phyloP scores from a whole-genome alignment of 2,329 filamentous ascomycete species.

The Aspergillus aculeatinus region DNA sequence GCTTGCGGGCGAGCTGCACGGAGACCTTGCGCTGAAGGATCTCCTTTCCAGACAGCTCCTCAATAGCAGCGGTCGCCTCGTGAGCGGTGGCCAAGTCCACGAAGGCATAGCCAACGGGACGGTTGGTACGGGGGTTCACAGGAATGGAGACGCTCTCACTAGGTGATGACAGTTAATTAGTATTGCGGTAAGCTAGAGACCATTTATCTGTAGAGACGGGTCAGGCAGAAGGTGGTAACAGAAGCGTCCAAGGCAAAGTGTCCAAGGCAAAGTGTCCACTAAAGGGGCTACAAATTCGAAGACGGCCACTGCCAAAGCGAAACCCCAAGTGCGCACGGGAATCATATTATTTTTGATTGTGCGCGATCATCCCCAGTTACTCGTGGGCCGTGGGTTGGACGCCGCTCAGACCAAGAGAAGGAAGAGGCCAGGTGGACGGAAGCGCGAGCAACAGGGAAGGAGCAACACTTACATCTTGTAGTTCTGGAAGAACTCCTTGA shows the following conservation, averaged over 20 bases:
- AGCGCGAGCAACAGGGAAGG: conserved; percentile 9
- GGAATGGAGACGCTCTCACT: conserved; percentile 99
- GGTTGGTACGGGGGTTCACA: conserved; percentile 98
- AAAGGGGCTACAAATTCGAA: not conserved
- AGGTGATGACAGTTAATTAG: conserved; percentile 26
- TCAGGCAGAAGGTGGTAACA: not conserved
- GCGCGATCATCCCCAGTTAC: too few species aligned
- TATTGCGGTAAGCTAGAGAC: too few species aligned
- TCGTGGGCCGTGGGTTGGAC: not conserved
- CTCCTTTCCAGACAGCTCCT: conserved; percentile 93
- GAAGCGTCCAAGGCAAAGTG: not conserved
- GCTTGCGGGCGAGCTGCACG: conserved; percentile 97
- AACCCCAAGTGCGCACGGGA: too few species aligned
- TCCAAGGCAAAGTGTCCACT: not conserved
- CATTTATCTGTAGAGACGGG: too few species aligned
- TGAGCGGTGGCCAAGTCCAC: conserved; percentile 93
- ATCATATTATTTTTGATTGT: too few species aligned
- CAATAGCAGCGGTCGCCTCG: conserved; percentile 93
- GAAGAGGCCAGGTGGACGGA: conserved; percentile 3
- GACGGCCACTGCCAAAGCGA: not conserved
- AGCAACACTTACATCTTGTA: conserved; percentile 86
- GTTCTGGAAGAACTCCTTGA: conserved; percentile 99
- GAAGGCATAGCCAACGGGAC: conserved; percentile 97
- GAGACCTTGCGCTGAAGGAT: conserved; percentile 99
- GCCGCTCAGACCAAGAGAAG: conserved; percentile 4